Evolutionary conservation across 805 yeast genomes (phyloP), one percentile per base, ranked within the genome.

Genomic region (Candida boidinii): DNA sequence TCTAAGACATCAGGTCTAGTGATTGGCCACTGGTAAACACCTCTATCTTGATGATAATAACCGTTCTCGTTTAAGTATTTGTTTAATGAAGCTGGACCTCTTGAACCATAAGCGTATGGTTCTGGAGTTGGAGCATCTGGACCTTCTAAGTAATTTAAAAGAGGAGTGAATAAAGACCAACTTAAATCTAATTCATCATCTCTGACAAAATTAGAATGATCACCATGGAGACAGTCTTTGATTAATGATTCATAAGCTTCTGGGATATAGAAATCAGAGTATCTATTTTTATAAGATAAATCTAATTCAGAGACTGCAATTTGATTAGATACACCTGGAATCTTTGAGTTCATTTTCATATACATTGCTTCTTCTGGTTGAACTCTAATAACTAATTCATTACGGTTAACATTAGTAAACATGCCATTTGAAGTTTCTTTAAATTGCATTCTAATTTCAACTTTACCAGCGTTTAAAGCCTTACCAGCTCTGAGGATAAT

Each of bases 191-290:
- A 73, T 66, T 92, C 98, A 56, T 92, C 98, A 55, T 90, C 96
- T 64, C 98, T 80, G 22, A 92, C 97, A 56, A 92, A 92, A 66
- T 90, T 90, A 33, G 97, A 83, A 63, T 92, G 98, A 60, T 88
- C 95, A 36, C 94, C 97, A 45, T 75, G 71, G 53, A 81, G 61
- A 42, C 90, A 83, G 60, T 92, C 97, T 60, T 94, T 76, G 49
- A 92, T 85, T 48, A 92, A 74, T 1, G 96, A 82, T 66, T 92
- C 98, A 60, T 92, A 92, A 26, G 97, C 97, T 67, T 90, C 96
- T 28, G 98, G 97, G 51, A 92, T 88, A 79, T 92, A 82, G 63
- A 85, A 81, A 53, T 85, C 81, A 42, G 82, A 66, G 65, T 81
- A 92, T 54, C 96, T 76, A 31, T 68, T 66, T 35, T 79, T 63